Evolutionary conservation across 2,329 filamentous ascomycete species (phyloP), one percentile per base, ranked within the genome.

Genomic region (Nectriaceae sp.): DNA sequence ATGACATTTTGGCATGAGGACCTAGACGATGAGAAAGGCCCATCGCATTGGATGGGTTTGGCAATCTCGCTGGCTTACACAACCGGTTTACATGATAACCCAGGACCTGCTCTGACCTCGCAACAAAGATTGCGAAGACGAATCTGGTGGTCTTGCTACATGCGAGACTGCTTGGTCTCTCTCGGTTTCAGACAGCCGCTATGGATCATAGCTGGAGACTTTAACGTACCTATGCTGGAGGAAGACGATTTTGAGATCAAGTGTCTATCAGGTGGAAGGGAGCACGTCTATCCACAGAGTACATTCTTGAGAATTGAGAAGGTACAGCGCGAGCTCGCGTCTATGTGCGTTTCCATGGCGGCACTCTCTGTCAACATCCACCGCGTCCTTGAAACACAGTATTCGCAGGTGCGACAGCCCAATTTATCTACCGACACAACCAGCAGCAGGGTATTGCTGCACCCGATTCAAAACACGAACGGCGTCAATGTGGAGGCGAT

Each of bases 1-100:
- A 90, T 97, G 88, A 96, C 91, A 1, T 96, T 95, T 67, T 97
- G 92, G 88, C n/a, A n/a, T n/a, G n/a, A n/a, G n/a, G 92, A 96
- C 69, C 95, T 90, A 4, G 91, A 91, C 0, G 90, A 96, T 67
- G 91, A 96, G 66, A 90, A 96, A 64, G 96, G 96, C 68, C 91
- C 96, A 66, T 96, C 91, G 22, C 91, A 97, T 66, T 97, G 91
- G 92, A 95, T 96, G 88, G 92, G 92, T 10, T 89, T 96, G 21
- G 92, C 91, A 36, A 89, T 96, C 48, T 96, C 91, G 4, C 76
- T 96, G 39, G 91, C 90, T 39, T 90, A 96, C 66, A 96, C 91
- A 4, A 95, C 96, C 53, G 91, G 92, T 4, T 77, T 97, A 4
- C 91, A 97, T 68, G 86, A 91, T 53, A 88, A 96, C 60, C 90